Base-by-base conservation (phyloP, 2,329 filamentous ascomycete genomes). In the Aspergillus arachidicola region DNA sequence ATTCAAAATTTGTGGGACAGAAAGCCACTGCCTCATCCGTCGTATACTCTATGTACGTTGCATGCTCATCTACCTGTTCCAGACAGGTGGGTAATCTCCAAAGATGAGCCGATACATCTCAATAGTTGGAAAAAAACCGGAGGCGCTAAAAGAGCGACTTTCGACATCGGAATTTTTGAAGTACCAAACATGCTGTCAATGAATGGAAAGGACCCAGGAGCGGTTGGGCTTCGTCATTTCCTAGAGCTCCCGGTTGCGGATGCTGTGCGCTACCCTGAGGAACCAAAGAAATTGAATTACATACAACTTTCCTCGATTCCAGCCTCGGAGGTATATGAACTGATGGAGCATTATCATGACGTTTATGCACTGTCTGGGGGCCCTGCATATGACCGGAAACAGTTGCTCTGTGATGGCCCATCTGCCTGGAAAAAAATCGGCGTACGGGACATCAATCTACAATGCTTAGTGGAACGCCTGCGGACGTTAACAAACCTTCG, bases 151-250 rank as follows among this genome's bases (percentile, higher is more conserved):
- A 69, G 77, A 58, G 76, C 79, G 4, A 76, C 77, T 2, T 81
- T 81, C 60, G 80, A 82, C 48, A 66, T 81, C 3, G 79, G 79
- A 2, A 74, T 81, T 14, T 81, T 80, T 57, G 82, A 84, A 66
- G 73, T 82, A 2, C 82, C 82, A 0, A 83, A 81, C 61, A 84
- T 84, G 82, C 73, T 83, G 4, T 77, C 75, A 21, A 73, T 76
- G 16, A 79, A 80, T 23, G 82, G 81, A 7, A 74, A 75, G 30
- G 82, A 84, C 63, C 76, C 77, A 0, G 82, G 82, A 0, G 82
- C 81, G 1, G 70, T 83, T 12, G 81, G 82, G 0, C 79, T 82
- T 58, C 79, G 80, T 36, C 74, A 83, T 69, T 84, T 80, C 59
- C 73, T 84, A 4, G 82, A 84, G 63, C 68, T 82, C 6, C 76